phyloP scores from a whole-genome alignment of 768 basidiomycete genomes.

The Suillus sp. region DNA sequence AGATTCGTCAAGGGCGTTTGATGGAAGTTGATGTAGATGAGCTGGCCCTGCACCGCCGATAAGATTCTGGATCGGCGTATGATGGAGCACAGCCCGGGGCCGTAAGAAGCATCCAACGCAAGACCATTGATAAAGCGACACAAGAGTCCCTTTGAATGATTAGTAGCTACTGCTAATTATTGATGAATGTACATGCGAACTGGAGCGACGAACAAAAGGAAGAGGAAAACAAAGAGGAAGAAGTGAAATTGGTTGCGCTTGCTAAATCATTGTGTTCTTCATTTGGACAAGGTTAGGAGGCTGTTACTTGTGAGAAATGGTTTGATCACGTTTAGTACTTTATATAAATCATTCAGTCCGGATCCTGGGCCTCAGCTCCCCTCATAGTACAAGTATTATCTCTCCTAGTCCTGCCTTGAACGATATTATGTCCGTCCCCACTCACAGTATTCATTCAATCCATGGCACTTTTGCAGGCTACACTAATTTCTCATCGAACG shows the following conservation, averaged over 20 bases:
- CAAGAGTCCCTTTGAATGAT: background rate
- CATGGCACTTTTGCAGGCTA: slow-evolving; percentile 35
- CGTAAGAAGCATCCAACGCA: background rate
- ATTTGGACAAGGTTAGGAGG: slow-evolving; percentile 5
- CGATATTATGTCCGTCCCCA: slow-evolving; percentile 28
- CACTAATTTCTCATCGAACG: slow-evolving; percentile 25
- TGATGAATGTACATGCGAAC: background rate
- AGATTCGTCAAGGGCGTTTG: background rate
- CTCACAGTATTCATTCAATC: slow-evolving; percentile 34
- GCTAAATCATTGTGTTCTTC: slow-evolving; percentile 17
- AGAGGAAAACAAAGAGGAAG: slow-evolving; percentile 17
- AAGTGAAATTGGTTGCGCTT: slow-evolving; percentile 21
- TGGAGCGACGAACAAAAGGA: slow-evolving; percentile 15
- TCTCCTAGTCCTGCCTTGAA: slow-evolving; percentile 19
- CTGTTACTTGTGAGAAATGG: slow-evolving; percentile 6
- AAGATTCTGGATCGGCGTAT: slow-evolving; percentile 6
- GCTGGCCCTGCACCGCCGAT: slow-evolving; percentile 1
- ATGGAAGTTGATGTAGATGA: background rate
- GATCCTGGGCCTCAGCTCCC: background rate
- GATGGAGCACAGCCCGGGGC: background rate
- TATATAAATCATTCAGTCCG: slow-evolving; percentile 10
- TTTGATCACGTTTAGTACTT: background rate
- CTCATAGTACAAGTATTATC: slow-evolving; percentile 7
- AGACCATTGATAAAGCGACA: background rate
- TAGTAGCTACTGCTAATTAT: background rate